A percentile compares a stretch with the other conserved stretches of the same genome.
These are phyloP conservation scores for Linderina pennispora DNA, from an alignment of 192 early-diverging fungal species.

Conservation along the genomic window DNA sequence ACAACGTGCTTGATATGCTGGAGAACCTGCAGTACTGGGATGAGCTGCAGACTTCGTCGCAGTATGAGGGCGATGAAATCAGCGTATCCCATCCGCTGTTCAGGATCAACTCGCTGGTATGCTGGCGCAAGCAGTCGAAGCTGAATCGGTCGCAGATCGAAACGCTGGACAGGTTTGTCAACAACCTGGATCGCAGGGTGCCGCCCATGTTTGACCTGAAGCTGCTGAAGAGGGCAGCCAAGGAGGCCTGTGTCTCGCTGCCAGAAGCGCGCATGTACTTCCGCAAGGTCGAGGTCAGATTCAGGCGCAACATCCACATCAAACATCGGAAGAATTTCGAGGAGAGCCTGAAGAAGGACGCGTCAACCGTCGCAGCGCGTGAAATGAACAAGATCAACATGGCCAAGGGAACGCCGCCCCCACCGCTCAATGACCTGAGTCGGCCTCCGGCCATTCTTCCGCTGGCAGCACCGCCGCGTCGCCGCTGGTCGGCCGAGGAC, in stretches of 20 bases:
- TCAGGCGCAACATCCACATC: neutral
- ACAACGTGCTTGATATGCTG: constrained; percentile 9
- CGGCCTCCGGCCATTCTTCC: no score
- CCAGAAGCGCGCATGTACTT: constrained; percentile 21
- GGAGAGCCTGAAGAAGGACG: no score
- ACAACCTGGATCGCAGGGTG: neutral
- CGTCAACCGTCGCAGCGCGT: no score
- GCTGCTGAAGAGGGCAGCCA: constrained; percentile 8
- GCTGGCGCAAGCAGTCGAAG: constrained; percentile 9
- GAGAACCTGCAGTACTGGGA: constrained; percentile 11
- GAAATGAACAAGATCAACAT: no score
- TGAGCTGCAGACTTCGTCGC: constrained; percentile 9
- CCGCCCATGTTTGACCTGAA: constrained; percentile 16
- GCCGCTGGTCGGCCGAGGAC: no score
- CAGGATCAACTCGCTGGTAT: constrained; percentile 9
- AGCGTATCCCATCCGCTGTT: constrained; percentile 4
- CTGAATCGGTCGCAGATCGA: constrained; percentile 5
- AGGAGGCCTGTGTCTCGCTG: constrained; percentile 10
- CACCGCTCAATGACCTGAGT: no score
- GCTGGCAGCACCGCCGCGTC: no score
- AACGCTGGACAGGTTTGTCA: constrained; percentile 7
- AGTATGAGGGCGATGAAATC: constrained; percentile 3
- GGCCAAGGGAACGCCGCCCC: no score
- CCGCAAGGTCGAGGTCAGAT: constrained; percentile 5
- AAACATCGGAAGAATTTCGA: neutral